Evolutionary conservation across 495 filamentous ascomycete species (phyloP).

Genomic region (Neurospora terricola): DNA sequence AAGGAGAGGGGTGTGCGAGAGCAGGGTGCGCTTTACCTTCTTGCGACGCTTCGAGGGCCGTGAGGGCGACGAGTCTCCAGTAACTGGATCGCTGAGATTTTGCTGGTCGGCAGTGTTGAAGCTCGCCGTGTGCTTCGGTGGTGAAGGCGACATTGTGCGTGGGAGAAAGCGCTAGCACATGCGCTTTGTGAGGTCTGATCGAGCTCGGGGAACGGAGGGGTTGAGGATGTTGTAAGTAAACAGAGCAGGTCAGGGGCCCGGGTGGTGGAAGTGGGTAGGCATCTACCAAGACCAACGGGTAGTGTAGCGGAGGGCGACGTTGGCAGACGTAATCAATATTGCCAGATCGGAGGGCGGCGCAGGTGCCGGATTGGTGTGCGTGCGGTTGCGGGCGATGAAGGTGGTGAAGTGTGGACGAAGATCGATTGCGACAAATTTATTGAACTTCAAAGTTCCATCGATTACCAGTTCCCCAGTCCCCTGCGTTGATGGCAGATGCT

Average conservation of each 20-base stretch:
- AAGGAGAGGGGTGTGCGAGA: slow-evolving; percentile 17
- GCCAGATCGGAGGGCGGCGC: not conserved
- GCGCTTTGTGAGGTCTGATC: not conserved
- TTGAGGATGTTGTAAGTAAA: not conserved
- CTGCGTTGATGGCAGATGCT: not conserved
- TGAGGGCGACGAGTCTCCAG: slow-evolving; percentile 53
- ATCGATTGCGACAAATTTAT: not conserved
- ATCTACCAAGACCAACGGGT: slow-evolving; percentile 2
- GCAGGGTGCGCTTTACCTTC: slow-evolving; percentile 43
- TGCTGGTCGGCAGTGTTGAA: slow-evolving; percentile 20
- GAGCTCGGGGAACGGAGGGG: not conserved
- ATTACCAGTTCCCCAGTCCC: not conserved
- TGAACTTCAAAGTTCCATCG: not conserved
- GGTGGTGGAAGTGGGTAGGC: not conserved
- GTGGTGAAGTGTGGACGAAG: not conserved
- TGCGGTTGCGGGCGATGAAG: not conserved
- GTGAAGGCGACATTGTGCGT: slow-evolving; percentile 26
- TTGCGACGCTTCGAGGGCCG: slow-evolving; percentile 65
- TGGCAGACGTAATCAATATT: not conserved
- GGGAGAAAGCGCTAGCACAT: slow-evolving; percentile 13
- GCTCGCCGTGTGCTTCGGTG: slow-evolving; percentile 34
- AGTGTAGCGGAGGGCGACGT: not conserved
- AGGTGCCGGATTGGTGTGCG: not conserved
- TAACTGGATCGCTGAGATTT: slow-evolving; percentile 26
- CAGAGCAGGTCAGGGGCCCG: not conserved